A percentile compares a stretch with the other conserved stretches of the same genome.
Evolutionary conservation across 1,139 yeast species (phyloP).

Genomic region (Lodderomyces beijingensis): DNA sequence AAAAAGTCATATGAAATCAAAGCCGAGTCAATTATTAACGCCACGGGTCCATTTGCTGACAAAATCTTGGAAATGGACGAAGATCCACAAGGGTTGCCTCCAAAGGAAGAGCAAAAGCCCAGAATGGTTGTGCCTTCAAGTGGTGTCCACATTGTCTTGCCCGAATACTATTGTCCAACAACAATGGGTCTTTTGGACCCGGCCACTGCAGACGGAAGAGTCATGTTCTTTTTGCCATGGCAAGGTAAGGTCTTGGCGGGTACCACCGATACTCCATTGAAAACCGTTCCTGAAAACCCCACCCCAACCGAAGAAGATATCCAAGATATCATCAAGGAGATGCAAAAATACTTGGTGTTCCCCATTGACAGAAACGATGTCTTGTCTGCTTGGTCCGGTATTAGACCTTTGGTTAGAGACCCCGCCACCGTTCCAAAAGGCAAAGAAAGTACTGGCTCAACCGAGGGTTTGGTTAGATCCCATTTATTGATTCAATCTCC

Average conservation of each 20-base stretch:
- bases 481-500: slow-evolving; percentile 70
- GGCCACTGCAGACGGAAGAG: slow-evolving; percentile 91
- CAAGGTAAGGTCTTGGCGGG: slow-evolving; percentile 96
- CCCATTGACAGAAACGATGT: slow-evolving; percentile 90
- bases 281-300: slow-evolving; percentile 76
- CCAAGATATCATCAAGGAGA: slow-evolving; percentile 79
- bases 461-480: slow-evolving; percentile 87
- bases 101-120: slow-evolving; percentile 44
- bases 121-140: slow-evolving; percentile 91
- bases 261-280: slow-evolving; percentile 84
- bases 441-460: slow-evolving; percentile 42
- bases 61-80: slow-evolving; percentile 82
- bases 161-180: slow-evolving; percentile 87
- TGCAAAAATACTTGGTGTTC: slow-evolving; percentile 85
- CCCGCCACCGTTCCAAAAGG: slow-evolving; percentile 59
- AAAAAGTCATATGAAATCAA: slow-evolving; percentile 55
- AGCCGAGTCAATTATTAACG: slow-evolving; percentile 80
- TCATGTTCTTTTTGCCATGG: slow-evolving; percentile 97
- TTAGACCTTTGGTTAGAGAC: slow-evolving; percentile 89
- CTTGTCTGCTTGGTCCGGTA: slow-evolving; percentile 94
- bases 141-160: slow-evolving; percentile 90
- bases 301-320: slow-evolving; percentile 87
- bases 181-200: slow-evolving; percentile 90
- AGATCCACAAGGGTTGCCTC: slow-evolving; percentile 61
- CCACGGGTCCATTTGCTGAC: slow-evolving; percentile 94